phyloP scores from a whole-genome alignment of 2,329 filamentous ascomycete species.

The Fusarium newnesense region DNA sequence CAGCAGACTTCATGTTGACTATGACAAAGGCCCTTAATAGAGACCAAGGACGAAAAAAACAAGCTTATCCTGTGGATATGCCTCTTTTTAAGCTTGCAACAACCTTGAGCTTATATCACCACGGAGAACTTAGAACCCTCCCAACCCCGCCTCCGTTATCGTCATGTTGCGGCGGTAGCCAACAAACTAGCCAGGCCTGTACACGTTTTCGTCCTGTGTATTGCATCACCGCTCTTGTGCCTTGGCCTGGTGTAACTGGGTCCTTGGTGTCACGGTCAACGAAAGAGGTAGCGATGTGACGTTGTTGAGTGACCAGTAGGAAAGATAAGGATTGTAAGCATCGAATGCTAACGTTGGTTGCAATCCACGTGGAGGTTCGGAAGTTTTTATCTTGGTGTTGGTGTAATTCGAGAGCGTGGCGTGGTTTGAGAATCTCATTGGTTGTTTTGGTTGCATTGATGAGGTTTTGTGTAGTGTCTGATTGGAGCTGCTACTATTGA shows the following conservation, averaged over 20 bases:
- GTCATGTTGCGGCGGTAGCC: neutral
- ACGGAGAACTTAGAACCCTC: neutral
- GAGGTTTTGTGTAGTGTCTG: neutral
- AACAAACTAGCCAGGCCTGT: constrained; percentile 7
- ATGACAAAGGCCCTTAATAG: neutral
- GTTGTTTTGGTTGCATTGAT: neutral
- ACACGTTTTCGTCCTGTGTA: constrained; percentile 23
- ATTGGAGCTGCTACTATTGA: constrained; percentile 13
- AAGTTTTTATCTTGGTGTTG: neutral
- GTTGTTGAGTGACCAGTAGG: constrained; percentile 6
- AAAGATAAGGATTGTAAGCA: constrained; percentile 22
- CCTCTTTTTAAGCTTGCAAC: constrained; percentile 12
- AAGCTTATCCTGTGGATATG: neutral
- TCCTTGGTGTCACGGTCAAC: constrained; percentile 6
- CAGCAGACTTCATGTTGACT: constrained; percentile 15
- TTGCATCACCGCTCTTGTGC: constrained; percentile 18
- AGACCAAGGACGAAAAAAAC: neutral
- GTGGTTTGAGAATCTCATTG: constrained; percentile 12
- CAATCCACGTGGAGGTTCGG: constrained; percentile 20
- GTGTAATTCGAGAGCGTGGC: constrained; percentile 15
- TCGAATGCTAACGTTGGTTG: constrained; percentile 21
- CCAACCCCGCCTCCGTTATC: neutral
- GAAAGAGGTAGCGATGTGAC: constrained; percentile 28
- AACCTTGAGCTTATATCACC: neutral
- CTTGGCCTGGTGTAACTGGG: neutral